Base-by-base conservation (phyloP, 495 filamentous ascomycete species). In the Hypoxylon fuscum region DNA sequence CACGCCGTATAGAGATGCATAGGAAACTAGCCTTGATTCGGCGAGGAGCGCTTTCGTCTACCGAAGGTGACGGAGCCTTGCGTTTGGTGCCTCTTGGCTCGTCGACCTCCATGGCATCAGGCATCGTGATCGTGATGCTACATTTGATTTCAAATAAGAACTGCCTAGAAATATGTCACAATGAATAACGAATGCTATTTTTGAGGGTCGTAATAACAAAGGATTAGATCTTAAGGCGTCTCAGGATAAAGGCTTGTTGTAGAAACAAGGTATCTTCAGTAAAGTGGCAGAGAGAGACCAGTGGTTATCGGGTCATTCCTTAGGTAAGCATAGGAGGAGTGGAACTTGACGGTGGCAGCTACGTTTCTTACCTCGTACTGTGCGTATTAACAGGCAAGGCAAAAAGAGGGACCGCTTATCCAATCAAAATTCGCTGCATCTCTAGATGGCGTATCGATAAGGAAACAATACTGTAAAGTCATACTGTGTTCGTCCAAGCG, bases 61-160 rank as follows among this genome's bases (percentile, higher is more conserved):
- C 23, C 5, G 62, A 62, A 46, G 64, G 54, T 21, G 69, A 60
- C 12, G 67, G 69, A 5, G 82, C 84, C 46, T 88, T 83, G 42
- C 89, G 78, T 73, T 92, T 92, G 10, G 76, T 83, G 48, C 88
- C 87, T 37, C 84, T 81, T 20, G 81, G 76, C 52, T 68, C 67
- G 22, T 72, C 69, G 32, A 81, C 40, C 15, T 83, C 77, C 81
- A 85, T 85, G 31, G 61, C 47, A 45, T 77, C 67, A 27, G 74
- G 72, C 81, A 82, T 66, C 20, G 35, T 85, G 43, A 82, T 66
- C 20, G 35, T 85, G 43, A 40, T 68, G 38, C 23, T 56, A 31
- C 23, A 32, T 55, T 49, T 7, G 1, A 23, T 15, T 18, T 43
- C 34, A 35, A 25, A 18, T 8, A 9, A 34, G 29, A 21, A 38